These are phyloP conservation scores for Trichoderma oligosporum DNA, from an alignment of 2,329 filamentous ascomycete species.

Conservation along the genomic window DNA sequence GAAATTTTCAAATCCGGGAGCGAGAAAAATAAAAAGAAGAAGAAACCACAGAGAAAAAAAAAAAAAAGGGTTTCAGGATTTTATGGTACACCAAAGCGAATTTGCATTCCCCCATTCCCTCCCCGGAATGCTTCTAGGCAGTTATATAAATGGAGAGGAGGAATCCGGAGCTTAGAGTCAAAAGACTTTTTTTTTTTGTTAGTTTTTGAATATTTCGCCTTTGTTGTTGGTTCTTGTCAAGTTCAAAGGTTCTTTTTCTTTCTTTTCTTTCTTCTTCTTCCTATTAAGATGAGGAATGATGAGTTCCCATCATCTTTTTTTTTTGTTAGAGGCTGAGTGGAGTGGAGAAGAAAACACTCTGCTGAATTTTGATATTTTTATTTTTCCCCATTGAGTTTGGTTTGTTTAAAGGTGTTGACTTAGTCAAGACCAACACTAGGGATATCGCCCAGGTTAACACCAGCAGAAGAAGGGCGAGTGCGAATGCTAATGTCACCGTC, in stretches of 20 bases:
- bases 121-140: not conserved
- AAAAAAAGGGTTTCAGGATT: slow-evolving; percentile 21
- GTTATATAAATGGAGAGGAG: not conserved
- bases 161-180: slow-evolving; percentile 12
- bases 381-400: not conserved
- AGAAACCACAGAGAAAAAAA: slow-evolving; percentile 18
- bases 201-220: not conserved
- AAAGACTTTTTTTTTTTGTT: slow-evolving; percentile 14
- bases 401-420: slow-evolving; percentile 19
- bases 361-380: not conserved
- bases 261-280: no score
- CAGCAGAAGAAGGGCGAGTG: slow-evolving; percentile 32
- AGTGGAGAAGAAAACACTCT: slow-evolving; percentile 10
- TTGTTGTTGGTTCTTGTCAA: not conserved
- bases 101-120: not conserved
- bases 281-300: not conserved
- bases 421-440: slow-evolving; percentile 55
- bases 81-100: slow-evolving; percentile 38
- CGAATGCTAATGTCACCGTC: slow-evolving; percentile 69
- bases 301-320: slow-evolving; percentile 4
- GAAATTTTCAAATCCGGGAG: slow-evolving; percentile 23
- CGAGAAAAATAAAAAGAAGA: slow-evolving; percentile 30
- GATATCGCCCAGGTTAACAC: slow-evolving; percentile 46
- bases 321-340: slow-evolving; percentile 2
- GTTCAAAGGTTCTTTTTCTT: not conserved